Evolutionary conservation across 2,329 filamentous ascomycete genomes (phyloP), one percentile per base, ranked within the genome.

Genomic region (Pleochaeta shiraiana): DNA sequence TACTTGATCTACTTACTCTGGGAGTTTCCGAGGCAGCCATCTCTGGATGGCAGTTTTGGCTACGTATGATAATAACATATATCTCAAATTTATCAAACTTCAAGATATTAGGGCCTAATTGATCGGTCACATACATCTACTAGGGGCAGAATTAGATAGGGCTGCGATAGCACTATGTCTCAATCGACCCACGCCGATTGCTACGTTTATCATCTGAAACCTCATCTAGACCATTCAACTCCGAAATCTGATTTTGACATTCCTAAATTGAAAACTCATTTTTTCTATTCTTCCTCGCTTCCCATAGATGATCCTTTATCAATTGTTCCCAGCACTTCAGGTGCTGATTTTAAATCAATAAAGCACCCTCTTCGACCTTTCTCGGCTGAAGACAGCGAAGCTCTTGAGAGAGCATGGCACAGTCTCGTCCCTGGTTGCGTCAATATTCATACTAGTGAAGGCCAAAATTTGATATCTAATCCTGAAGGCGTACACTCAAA

Each of bases 221-320:
- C 64, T 60, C 66, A 43, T 50, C 65, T 68, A 21, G 47, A 64
- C 57, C 67, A 67, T 34, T 65, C 67, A 1, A 60, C 37, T 26
- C 64, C 66, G 37, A 68, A 67, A n/a, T 72, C 57, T 71, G 73
- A 66, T 70, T 74, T 67, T 70, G 77, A 76, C 64, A 78, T 81
- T 28, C 86, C 87, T 19, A 79, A 82, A 0, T 74, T 87, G 64
- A 78, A 79, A 34, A 80, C 86, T 26, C 88, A 90, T 67, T 95
- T 90, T 76, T 95, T 95, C 75, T 95, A 95, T 74, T 81, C 84
- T 16, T 93, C 90, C 12, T 78, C 84, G 14, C 81, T 92, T 62
- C 86, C 90, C 33, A 90, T 95, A 71, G 90, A 95, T 71, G 90
- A 95, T 71, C 89, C 89, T 28, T 79, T 95, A n/a, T 89, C 87